phyloP scores from a whole-genome alignment of 768 basidiomycete species.

The Mycena polygramma region DNA sequence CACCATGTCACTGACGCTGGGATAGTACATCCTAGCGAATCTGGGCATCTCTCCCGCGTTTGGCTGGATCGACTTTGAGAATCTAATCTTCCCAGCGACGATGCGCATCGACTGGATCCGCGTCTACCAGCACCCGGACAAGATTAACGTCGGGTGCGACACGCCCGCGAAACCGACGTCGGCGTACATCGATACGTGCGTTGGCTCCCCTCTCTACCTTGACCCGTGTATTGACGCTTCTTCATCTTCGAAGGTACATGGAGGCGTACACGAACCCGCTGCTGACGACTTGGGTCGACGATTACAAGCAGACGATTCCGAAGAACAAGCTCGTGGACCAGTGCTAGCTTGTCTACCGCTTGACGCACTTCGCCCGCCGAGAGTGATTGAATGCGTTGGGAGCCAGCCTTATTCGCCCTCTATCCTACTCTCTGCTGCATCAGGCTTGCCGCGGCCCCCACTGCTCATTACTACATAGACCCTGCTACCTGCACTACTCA shows the following conservation, averaged over 20 bases:
- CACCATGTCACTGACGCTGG: neutral
- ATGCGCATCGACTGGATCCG: slow-evolving; percentile 89
- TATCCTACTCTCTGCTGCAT: too few species aligned
- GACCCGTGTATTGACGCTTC: neutral
- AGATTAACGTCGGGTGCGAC: slow-evolving; percentile 74
- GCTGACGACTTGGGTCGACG: slow-evolving; percentile 59
- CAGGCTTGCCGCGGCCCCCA: too few species aligned
- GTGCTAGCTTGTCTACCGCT: slow-evolving; percentile 3
- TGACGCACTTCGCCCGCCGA: too few species aligned
- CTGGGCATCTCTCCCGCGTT: slow-evolving; percentile 80
- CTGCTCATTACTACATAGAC: too few species aligned
- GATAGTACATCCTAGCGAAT: slow-evolving; percentile 77
- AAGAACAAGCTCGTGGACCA: slow-evolving; percentile 57
- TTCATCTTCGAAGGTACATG: slow-evolving; percentile 56
- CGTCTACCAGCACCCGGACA: slow-evolving; percentile 71
- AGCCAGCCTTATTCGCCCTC: too few species aligned
- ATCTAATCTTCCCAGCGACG: slow-evolving; percentile 66
- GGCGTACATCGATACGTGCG: slow-evolving; percentile 80
- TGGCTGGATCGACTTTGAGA: slow-evolving; percentile 71
- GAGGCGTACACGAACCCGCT: slow-evolving; percentile 77
- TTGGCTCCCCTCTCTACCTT: slow-evolving; percentile 28
- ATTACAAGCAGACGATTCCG: slow-evolving; percentile 62
- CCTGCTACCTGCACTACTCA: too few species aligned
- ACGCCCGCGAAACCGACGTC: slow-evolving; percentile 80
- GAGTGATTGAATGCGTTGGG: too few species aligned